phyloP scores from a whole-genome alignment of 2,329 filamentous ascomycete genomes.

The Alternaria triticina region DNA sequence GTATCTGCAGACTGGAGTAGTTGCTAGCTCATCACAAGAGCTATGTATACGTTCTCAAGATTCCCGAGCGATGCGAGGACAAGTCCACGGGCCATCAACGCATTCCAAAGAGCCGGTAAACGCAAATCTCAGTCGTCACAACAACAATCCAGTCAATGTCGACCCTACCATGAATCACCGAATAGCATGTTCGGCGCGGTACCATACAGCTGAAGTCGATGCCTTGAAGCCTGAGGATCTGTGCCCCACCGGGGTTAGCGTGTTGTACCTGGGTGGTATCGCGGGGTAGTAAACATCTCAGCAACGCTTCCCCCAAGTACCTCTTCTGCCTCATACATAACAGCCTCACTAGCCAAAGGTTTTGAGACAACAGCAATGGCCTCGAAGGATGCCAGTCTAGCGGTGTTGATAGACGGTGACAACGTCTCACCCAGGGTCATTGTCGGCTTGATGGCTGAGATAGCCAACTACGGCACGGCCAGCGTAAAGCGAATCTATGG shows the following conservation, averaged over 20 bases:
- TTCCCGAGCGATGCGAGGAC: too few relatives aligned
- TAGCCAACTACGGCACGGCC: constrained; percentile 42
- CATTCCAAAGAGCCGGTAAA: too few relatives aligned
- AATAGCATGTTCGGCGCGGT: too few relatives aligned
- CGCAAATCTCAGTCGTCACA: too few relatives aligned
- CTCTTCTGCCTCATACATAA: neutral
- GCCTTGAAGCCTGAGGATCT: neutral
- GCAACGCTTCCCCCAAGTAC: too few relatives aligned
- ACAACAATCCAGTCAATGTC: too few relatives aligned
- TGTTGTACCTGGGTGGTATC: neutral
- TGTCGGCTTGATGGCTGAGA: constrained; percentile 35
- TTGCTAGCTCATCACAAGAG: too few relatives aligned
- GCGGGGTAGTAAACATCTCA: neutral
- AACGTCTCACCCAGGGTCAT: constrained; percentile 34
- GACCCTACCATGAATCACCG: too few relatives aligned
- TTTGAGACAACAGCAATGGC: neutral
- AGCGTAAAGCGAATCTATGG: constrained; percentile 41
- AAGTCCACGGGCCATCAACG: too few relatives aligned
- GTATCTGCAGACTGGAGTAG: too few relatives aligned
- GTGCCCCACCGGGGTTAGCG: neutral
- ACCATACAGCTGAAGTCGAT: neutral
- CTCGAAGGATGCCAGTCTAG: constrained; percentile 13
- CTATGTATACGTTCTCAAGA: too few relatives aligned
- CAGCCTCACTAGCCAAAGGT: neutral
- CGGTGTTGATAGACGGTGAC: constrained; percentile 33